Percentiles rank a stretch among this genome's conserved stretches.
Evolutionary conservation across 148 eudicot genomes (phyloP).

Genomic region (Euryodendron excelsum): DNA sequence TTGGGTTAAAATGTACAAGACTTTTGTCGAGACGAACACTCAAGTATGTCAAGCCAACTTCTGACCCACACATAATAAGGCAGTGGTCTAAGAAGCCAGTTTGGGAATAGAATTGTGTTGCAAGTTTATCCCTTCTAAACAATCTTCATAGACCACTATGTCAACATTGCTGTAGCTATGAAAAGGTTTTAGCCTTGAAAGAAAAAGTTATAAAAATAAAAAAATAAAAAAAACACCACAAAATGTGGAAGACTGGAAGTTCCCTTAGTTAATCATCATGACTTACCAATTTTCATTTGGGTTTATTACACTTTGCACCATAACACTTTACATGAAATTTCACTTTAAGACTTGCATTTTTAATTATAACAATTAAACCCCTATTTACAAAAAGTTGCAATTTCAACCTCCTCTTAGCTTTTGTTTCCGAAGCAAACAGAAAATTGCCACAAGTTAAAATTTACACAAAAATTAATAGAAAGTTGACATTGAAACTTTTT

Average conservation of each 20-base stretch:
- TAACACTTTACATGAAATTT: too few relatives aligned
- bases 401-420: too few relatives aligned
- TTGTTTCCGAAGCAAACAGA: too few relatives aligned
- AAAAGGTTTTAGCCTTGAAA: not conserved
- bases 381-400: too few relatives aligned
- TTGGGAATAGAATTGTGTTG: not conserved
- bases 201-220: not conserved
- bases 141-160: not conserved
- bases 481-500: too few relatives aligned
- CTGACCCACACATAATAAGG: not conserved
- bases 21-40: too few relatives aligned
- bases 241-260: not conserved
- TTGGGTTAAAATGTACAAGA: too few relatives aligned
- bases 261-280: not conserved
- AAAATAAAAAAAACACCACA: not conserved
- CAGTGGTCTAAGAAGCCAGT: not conserved
- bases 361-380: too few relatives aligned
- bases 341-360: too few relatives aligned
- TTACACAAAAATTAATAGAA: too few relatives aligned
- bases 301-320: too few relatives aligned
- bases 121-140: not conserved
- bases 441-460: too few relatives aligned
- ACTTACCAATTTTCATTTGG: not conserved
- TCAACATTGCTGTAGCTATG: not conserved
- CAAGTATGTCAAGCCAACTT: not conserved